Evolutionary conservation across 306 rosid genomes (phyloP).

Genomic region (Gynostemma pentaphyllum): DNA sequence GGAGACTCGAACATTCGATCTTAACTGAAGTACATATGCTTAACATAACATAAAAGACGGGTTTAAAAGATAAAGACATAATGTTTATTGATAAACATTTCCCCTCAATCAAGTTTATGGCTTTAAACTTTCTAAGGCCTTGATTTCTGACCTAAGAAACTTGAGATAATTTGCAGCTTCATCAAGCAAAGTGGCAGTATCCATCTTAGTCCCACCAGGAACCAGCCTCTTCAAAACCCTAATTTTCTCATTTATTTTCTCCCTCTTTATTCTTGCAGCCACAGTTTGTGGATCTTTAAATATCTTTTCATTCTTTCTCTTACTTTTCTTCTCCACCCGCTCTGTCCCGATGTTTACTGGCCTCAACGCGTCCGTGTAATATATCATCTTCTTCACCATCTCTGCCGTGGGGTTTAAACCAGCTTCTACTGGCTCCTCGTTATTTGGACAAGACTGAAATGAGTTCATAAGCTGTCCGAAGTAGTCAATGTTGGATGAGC

Average conservation of each 20-base stretch:
- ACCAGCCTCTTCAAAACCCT: not conserved
- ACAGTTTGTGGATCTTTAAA: not conserved
- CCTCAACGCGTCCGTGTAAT: not conserved
- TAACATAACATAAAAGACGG: too few species aligned
- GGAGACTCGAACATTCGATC: too few species aligned
- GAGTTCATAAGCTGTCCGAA: not conserved
- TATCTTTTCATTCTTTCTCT: not conserved
- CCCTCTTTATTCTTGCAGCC: not conserved
- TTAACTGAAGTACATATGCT: too few species aligned
- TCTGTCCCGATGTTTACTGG: not conserved
- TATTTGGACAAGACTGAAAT: not conserved
- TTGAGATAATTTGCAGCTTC: not conserved
- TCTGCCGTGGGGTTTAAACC: not conserved
- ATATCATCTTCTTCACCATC: not conserved
- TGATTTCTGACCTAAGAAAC: not conserved
- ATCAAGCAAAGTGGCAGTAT: not conserved
- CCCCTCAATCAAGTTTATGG: not conserved
- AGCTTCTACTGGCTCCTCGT: not conserved
- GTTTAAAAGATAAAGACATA: not conserved
- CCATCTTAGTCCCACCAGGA: constrained; percentile 8
- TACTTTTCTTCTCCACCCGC: not conserved
- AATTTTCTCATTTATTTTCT: not conserved
- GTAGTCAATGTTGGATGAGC: not conserved
- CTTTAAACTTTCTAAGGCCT: not conserved
- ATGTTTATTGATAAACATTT: too few species aligned